phyloP scores from a whole-genome alignment of 2,329 filamentous ascomycete species.

The Colletotrichum sp. region DNA sequence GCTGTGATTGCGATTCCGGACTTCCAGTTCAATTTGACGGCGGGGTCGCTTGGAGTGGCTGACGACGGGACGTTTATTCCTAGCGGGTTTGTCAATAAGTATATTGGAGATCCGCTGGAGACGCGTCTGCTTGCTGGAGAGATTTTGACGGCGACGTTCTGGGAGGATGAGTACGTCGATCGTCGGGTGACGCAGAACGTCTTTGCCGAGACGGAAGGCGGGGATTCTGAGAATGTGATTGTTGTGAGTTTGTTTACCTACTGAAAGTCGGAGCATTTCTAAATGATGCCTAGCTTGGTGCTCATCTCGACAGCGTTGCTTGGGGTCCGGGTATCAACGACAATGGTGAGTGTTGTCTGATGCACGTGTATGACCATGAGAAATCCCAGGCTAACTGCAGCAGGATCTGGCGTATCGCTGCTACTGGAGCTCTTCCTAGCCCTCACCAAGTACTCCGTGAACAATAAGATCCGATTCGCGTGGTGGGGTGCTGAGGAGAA shows the following conservation, averaged over 20 bases:
- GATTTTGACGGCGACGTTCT: conserved; percentile 35
- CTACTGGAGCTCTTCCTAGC: conserved; percentile 45
- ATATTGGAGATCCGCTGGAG: conserved; percentile 29
- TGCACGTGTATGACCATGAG: too few relatives aligned
- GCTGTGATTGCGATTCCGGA: conserved; percentile 37
- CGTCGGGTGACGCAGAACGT: conserved; percentile 46
- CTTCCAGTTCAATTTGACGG: conserved; percentile 31
- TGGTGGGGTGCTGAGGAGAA: conserved; percentile 53
- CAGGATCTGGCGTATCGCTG: conserved; percentile 39
- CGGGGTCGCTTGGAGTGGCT: conserved; percentile 28
- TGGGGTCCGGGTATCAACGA: conserved; percentile 52
- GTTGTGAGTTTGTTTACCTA: conserved; percentile 19
- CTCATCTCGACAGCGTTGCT: conserved; percentile 48
- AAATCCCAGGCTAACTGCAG: neutral
- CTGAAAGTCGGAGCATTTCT: fast-evolving
- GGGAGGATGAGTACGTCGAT: conserved; percentile 39
- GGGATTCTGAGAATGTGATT: conserved; percentile 45
- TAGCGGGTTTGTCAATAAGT: conserved; percentile 33
- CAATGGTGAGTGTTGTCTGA: conserved; percentile 32
- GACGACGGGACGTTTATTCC: conserved; percentile 33
- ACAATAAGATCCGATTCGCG: conserved; percentile 43
- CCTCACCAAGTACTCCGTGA: conserved; percentile 38
- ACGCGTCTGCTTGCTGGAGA: conserved; percentile 36
- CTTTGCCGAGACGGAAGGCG: conserved; percentile 48
- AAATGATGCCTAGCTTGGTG: conserved; percentile 32